Evolutionary conservation across 768 basidiomycete genomes (phyloP), one percentile per base, ranked within the genome.

Genomic region (Sporobolomyces pararoseus): DNA sequence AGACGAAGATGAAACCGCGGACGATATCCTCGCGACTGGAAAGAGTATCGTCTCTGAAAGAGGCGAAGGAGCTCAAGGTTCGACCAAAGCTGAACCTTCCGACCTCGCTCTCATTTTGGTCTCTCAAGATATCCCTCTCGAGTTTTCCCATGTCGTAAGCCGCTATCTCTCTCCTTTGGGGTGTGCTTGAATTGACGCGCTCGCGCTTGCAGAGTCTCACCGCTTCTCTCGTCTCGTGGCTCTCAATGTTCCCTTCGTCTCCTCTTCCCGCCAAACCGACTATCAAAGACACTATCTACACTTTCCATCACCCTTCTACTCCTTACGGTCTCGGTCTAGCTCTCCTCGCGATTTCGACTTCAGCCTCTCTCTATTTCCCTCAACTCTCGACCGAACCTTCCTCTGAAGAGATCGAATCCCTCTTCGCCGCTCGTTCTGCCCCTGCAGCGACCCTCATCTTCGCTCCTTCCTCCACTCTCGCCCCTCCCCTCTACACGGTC

Each of bases 301-400:
- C 53, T 4, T 71, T 74, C 53, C 73, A 74, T 62, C 68, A 74
- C 64, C 70, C 73, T 3, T 58, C 68, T 1, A 68, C 69, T 0
- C 66, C 69, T n/a, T 62, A 68, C 60, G 73, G 73, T 4, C 21
- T 74, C 54, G 73, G 69, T 16, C 73, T 74, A 59, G 73, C 69
- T 27, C 69, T 74, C 53, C 32, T 58, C 34, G 46, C 63, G 31
- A 37, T 71, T 58, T 71, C 60, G 35, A 65, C 66, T 35, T 57
- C 52, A 12, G 52, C 73, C 17, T 54, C 69, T 1, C 51, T 73
- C 55, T 61, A 42, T 2, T 50, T 68, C 59, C 46, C 59, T 16
- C 23, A 35, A 21, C 55, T 65, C 13, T 47, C 58, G 39, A 34
- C 7, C 46, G 64, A 61, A 14, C 35, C 60, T 9, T 7, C 52